A percentile compares a stretch with the other conserved stretches of the same genome.
Evolutionary conservation across 306 rosid genomes (phyloP).

Genomic region (Glycine tomentella): DNA sequence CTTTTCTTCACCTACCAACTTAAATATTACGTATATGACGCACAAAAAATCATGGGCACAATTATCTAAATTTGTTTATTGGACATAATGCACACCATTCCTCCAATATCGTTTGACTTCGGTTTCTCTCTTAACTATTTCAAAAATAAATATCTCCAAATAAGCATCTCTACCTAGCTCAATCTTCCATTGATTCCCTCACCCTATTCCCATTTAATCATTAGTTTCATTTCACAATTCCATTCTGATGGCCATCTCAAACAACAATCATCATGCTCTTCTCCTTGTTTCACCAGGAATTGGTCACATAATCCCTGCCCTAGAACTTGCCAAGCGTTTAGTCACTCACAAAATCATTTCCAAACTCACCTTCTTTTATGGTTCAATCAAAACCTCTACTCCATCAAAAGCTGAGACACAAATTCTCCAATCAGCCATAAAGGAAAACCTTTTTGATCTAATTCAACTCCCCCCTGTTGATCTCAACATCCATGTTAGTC

Average conservation of each 20-base stretch:
- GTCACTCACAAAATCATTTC: conserved; percentile 17
- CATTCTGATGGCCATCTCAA: conserved; percentile 1
- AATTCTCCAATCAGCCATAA: background rate
- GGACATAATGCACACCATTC: too few species aligned
- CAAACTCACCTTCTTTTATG: conserved; percentile 3
- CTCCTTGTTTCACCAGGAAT: conserved; percentile 7
- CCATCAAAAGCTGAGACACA: background rate
- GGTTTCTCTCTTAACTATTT: too few species aligned
- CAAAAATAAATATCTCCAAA: background rate
- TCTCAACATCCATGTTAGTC: background rate
- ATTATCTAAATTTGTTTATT: too few species aligned
- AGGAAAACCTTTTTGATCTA: background rate
- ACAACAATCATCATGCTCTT: background rate
- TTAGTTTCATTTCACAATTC: background rate
- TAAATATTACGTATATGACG: too few species aligned
- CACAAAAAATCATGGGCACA: too few species aligned
- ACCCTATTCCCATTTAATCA: background rate
- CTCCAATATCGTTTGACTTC: too few species aligned
- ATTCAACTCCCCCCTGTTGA: conserved; percentile 34
- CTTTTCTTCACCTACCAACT: too few species aligned
- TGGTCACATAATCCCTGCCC: conserved; percentile 37
- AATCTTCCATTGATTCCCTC: background rate
- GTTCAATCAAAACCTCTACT: background rate
- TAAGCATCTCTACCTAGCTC: background rate
- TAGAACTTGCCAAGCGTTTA: conserved; percentile 7